Evolutionary conservation across 73 alveolate genomes (phyloP).

Genomic region (Symbiodinium pilosum): DNA sequence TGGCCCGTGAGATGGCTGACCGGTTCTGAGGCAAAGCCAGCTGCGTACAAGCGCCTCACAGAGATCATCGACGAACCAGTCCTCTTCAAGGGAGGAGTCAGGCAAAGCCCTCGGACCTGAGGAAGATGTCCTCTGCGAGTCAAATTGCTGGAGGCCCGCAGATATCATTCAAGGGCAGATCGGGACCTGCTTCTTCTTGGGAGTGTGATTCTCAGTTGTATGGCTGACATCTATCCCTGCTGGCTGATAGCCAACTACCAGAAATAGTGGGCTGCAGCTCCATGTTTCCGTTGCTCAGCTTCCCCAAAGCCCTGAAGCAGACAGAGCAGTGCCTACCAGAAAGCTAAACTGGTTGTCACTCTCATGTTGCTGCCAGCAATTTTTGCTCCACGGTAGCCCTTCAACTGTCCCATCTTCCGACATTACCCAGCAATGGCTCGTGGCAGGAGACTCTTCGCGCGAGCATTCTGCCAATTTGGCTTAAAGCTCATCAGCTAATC

Average conservation of each 20-base stretch:
- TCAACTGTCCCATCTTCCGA: background rate
- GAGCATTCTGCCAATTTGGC: no score
- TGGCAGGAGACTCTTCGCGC: background rate
- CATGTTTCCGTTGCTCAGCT: no score
- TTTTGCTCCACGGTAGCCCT: background rate
- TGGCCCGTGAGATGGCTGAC: background rate
- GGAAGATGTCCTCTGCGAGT: no score
- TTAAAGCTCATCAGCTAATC: no score
- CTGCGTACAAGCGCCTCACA: slow-evolving; percentile 55
- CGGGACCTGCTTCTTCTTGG: slow-evolving; percentile 69
- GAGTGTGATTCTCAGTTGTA: background rate
- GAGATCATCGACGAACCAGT: slow-evolving; percentile 55
- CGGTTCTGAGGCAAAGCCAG: slow-evolving; percentile 31
- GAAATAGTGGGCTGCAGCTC: background rate
- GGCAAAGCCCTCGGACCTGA: no score
- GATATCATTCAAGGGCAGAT: slow-evolving; percentile 53
- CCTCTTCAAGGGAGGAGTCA: slow-evolving; percentile 50
- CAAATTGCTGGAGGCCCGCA: slow-evolving; percentile 23
- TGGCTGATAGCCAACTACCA: background rate
- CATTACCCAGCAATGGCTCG: background rate
- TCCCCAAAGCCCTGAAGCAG: no score
- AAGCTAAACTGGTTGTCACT: no score
- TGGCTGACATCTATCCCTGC: no score
- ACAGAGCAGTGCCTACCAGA: no score
- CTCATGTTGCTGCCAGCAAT: slow-evolving; percentile 1